phyloP scores from a whole-genome alignment of 176 grass and related monocot species.

The Eleusine coracana region DNA sequence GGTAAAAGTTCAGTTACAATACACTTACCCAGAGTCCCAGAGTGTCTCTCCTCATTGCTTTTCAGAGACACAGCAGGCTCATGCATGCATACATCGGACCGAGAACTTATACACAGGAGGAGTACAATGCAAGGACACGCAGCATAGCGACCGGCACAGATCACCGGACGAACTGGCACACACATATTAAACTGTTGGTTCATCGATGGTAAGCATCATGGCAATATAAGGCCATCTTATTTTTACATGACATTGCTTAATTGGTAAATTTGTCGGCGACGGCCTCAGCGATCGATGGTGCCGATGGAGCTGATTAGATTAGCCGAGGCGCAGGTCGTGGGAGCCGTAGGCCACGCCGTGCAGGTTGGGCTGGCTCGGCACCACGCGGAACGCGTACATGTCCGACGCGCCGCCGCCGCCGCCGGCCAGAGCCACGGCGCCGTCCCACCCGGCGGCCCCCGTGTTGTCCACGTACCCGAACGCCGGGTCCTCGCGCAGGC shows the following conservation, averaged over 20 bases:
- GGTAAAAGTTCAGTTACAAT: not conserved
- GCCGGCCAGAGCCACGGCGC: slow-evolving; percentile 30
- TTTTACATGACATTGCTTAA: not conserved
- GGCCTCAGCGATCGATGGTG: too few species aligned
- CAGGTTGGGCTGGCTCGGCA: slow-evolving; percentile 86
- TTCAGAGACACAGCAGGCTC: not conserved
- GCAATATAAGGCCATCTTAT: not conserved
- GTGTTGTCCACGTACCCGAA: slow-evolving; percentile 78
- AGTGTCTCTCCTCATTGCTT: not conserved
- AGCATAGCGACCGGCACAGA: too few species aligned
- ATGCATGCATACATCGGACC: too few species aligned
- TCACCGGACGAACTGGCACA: not conserved
- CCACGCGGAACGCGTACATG: slow-evolving; percentile 88
- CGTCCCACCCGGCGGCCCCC: slow-evolving; percentile 47
- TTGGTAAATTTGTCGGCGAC: not conserved
- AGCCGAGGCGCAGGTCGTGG: slow-evolving; percentile 86
- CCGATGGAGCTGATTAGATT: not conserved
- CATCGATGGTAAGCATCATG: not conserved
- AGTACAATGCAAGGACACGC: too few species aligned
- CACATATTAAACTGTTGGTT: not conserved
- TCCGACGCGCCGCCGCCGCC: slow-evolving; percentile 23
- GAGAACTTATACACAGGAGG: too few species aligned
- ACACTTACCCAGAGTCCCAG: too few species aligned
- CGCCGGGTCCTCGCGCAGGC: slow-evolving; percentile 75
- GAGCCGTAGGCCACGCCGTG: slow-evolving; percentile 82